Evolutionary conservation across 1,139 yeast species (phyloP), one percentile per base, ranked within the genome.

Genomic region (Torulaspora globosa): DNA sequence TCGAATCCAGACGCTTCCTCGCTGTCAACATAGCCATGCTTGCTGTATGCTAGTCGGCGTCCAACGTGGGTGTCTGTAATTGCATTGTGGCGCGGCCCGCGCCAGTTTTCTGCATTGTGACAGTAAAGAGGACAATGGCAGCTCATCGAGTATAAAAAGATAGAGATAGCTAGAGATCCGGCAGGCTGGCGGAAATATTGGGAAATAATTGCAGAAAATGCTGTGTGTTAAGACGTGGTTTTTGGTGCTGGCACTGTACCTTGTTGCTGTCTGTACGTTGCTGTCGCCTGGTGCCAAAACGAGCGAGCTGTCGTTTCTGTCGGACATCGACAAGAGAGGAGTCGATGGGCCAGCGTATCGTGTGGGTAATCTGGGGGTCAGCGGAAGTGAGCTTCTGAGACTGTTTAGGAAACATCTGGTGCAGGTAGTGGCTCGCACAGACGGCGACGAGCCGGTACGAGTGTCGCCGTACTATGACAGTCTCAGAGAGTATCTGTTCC

Each of bases 391-490:
- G 19, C 33, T 48, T 14, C 14, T 48, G 12, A 19, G 45, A n/a
- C 37, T 48, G 27, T 48, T 44, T 35, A 35, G 37, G 28, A 41
- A 38, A 15, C 42, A 48, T 27, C 23, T 48, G 16, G 38, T 40
- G n/a, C 40, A 24, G 6, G 39, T 45, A 12, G 16, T 37, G 32
- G 27, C 40, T 26, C 26, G 37, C 15, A 29, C 29, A 18, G 18
- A 36, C 32, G 12, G 40, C n/a, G n/a, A 23, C 19, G 33, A 33
- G 21, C 12, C 37, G 18, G 31, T 35, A 7, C 35, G 38, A 8
- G 45, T 53, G 12, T 53, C 58, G 8, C 37, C 32, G 19, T 49
- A 44, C 31, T 54, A 54, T 31, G 56, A 54, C 32, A 39, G 42
- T 6, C 47, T 54, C 28, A 41, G 39, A 28, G 38, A 38, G 8